These are phyloP conservation scores for Populus deltoides DNA, from an alignment of 345 rosid species.

Conservation along the genomic window DNA sequence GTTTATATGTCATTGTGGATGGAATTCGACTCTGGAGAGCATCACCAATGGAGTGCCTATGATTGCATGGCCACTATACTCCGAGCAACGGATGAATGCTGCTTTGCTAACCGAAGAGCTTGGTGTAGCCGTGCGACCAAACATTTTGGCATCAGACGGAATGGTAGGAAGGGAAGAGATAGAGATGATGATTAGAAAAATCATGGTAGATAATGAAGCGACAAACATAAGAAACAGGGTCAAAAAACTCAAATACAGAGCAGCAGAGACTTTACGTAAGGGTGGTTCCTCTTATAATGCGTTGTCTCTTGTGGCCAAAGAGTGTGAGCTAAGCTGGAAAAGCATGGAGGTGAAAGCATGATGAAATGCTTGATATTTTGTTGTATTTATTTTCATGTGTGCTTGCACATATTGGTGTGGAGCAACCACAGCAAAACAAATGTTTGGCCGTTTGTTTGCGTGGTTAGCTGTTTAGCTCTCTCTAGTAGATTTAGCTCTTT, in stretches of 20 bases:
- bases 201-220: conserved; percentile 22
- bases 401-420: too few species aligned
- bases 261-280: conserved; percentile 3
- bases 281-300: conserved; percentile 19
- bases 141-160: neutral
- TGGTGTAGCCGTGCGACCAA: conserved; percentile 15
- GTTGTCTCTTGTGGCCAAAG: conserved; percentile 14
- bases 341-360: neutral
- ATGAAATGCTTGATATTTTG: too few species aligned
- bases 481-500: too few species aligned
- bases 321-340: neutral
- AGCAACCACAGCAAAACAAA: too few species aligned
- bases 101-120: conserved; percentile 36
- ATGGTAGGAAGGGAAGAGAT: conserved; percentile 22
- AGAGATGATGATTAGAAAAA: conserved; percentile 9
- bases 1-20: conserved; percentile 65
- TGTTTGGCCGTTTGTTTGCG: too few species aligned
- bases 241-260: neutral
- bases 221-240: conserved; percentile 3
- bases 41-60: conserved; percentile 55
- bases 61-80: conserved; percentile 68
- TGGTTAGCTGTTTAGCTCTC: too few species aligned
- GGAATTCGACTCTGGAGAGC: conserved; percentile 65
- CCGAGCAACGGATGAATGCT: conserved; percentile 73
- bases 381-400: too few species aligned